Percentiles rank a stretch among this genome's conserved stretches.
phyloP scores from a whole-genome alignment of 805 yeast species.

The Ogataea paradorogensis region DNA sequence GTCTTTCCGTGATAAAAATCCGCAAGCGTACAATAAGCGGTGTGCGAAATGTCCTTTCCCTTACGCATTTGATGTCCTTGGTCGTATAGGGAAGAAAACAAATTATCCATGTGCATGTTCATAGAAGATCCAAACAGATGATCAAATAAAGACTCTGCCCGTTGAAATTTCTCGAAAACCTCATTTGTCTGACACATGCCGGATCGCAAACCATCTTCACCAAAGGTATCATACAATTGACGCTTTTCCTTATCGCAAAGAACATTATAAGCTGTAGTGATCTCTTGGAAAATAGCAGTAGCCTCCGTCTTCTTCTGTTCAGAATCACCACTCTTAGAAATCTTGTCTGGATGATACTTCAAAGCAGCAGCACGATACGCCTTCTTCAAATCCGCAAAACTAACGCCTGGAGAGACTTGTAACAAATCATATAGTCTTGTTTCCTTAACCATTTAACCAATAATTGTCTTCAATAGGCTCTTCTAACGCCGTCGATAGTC shows the following conservation, averaged over 20 bases:
- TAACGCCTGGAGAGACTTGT: constrained; percentile 62
- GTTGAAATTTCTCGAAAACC: constrained; percentile 1
- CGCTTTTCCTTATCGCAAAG: constrained; percentile 78
- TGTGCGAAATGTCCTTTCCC: constrained; percentile 58
- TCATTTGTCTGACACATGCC: not conserved
- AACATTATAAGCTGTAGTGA: constrained; percentile 93
- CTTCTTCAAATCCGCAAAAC: constrained; percentile 66
- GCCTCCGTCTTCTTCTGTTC: constrained; percentile 43
- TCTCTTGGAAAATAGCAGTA: constrained; percentile 95
- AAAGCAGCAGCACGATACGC: constrained; percentile 85
- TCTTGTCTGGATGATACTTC: constrained; percentile 90
- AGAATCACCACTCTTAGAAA: constrained; percentile 77
- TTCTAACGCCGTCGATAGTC: not conserved
- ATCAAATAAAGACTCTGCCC: constrained; percentile 6
- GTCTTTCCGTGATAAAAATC: constrained; percentile 60
- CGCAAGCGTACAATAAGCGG: constrained; percentile 47
- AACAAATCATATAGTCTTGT: constrained; percentile 70
- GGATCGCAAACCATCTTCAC: constrained; percentile 57
- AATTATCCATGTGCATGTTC: not conserved
- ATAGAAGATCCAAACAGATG: constrained; percentile 7
- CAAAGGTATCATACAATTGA: constrained; percentile 83
- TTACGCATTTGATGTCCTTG: constrained; percentile 21
- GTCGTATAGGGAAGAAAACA: constrained; percentile 2
- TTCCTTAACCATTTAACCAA: constrained; percentile 61
- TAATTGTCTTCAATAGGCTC: not conserved